Evolutionary conservation across 352 stramenopile genomes (phyloP).

Genomic region (Phytophthora cryptogea): DNA sequence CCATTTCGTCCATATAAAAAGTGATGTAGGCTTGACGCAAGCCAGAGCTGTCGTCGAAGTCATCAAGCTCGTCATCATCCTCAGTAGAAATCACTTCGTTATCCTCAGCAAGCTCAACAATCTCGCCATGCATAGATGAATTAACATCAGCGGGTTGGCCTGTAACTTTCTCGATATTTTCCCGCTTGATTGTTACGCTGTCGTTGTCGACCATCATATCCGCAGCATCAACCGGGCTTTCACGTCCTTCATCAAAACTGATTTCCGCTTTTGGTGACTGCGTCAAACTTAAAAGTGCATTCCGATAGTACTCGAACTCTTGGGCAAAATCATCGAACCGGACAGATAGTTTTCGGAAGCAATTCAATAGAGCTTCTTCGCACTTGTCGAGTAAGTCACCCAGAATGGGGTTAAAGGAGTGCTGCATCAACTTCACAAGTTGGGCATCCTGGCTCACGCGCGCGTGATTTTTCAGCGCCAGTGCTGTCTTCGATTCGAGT

Average conservation of each 20-base stretch:
- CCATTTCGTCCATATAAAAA: conserved; percentile 85
- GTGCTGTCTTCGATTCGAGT: conserved; percentile 47
- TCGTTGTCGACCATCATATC: conserved; percentile 26
- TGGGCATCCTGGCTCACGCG: conserved; percentile 64
- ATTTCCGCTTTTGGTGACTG: conserved; percentile 19
- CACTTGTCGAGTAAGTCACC: conserved; percentile 66
- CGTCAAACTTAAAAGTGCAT: conserved; percentile 55
- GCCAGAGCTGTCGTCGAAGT: conserved; percentile 53
- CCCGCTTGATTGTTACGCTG: conserved; percentile 47
- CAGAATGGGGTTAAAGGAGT: conserved; percentile 74
- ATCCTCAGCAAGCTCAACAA: conserved; percentile 29
- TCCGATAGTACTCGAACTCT: conserved; percentile 83
- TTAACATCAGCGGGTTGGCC: conserved; percentile 7
- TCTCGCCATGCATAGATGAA: conserved; percentile 4
- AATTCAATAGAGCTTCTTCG: conserved; percentile 69
- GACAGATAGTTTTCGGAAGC: conserved; percentile 59
- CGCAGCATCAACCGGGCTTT: conserved; percentile 15
- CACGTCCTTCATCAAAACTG: conserved; percentile 15
- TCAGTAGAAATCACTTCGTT: conserved; percentile 9
- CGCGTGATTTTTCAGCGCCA: conserved; percentile 56
- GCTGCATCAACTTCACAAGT: conserved; percentile 69
- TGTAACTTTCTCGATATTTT: conserved; percentile 43
- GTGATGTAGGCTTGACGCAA: conserved; percentile 68
- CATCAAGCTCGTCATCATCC: conserved; percentile 23
- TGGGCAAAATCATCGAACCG: conserved; percentile 78